These are phyloP conservation scores for Isatis lusitanica DNA, from an alignment of 441 rosid species.

Conservation along the genomic window DNA sequence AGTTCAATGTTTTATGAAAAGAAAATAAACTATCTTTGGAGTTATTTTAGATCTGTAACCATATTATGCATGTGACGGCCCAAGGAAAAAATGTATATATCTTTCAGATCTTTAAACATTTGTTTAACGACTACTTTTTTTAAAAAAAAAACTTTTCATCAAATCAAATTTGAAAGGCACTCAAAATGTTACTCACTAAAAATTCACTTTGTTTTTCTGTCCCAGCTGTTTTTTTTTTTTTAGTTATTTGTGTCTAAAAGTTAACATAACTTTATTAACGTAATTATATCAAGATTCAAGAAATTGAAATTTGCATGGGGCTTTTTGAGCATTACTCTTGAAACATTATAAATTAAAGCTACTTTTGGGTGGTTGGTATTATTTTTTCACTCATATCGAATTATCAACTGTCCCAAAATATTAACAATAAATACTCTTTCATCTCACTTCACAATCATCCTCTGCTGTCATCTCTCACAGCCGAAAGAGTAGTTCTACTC, in stretches of 20 bases:
- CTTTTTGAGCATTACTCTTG: slow-evolving; percentile 6
- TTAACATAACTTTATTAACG: slow-evolving; percentile 15
- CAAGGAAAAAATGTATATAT: neutral
- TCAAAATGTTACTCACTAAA: neutral
- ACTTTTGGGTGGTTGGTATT: slow-evolving; percentile 16
- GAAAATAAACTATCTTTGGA: neutral
- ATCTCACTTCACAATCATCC: slow-evolving; percentile 28
- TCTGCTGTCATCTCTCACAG: slow-evolving; percentile 27
- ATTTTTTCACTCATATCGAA: neutral
- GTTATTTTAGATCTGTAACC: neutral
- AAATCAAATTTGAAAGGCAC: neutral
- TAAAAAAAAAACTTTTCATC: neutral
- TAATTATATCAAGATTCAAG: slow-evolving; percentile 6
- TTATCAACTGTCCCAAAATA: slow-evolving; percentile 24
- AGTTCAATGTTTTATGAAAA: neutral
- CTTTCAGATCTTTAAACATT: neutral
- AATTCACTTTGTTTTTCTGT: neutral
- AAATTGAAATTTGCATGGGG: slow-evolving; percentile 31
- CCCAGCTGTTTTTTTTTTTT: neutral
- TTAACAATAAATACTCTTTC: slow-evolving; percentile 20
- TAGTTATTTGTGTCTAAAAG: neutral
- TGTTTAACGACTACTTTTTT: neutral
- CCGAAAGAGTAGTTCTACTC: slow-evolving; percentile 7
- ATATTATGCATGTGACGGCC: slow-evolving; percentile 1
- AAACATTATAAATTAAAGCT: slow-evolving; percentile 21